Base-by-base conservation (phyloP, 768 basidiomycete species). In the Mrakia blollopis region DNA sequence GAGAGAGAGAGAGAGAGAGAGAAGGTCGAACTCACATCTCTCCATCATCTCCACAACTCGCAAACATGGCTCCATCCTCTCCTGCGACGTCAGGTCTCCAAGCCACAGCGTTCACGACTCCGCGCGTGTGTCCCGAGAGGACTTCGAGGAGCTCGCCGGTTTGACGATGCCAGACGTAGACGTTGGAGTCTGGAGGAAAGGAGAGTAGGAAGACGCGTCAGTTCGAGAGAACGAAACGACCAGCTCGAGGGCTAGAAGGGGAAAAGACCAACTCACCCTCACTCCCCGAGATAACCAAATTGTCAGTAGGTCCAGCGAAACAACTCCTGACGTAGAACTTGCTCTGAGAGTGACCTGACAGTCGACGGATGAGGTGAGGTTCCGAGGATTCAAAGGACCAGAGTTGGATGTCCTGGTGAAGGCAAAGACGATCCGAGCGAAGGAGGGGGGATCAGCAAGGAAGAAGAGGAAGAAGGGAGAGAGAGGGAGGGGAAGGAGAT, bases 161-260 rank as follows among this genome's bases (percentile, higher is more conserved):
- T 80, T 93, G 91, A 65, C 91, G 89, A 83, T 98, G 92, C 95
- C 96, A 99, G 50, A 98, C 88, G 85, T 98, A 97, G 63, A 98
- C 91, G 79, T 91, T 91, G 62, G 91, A 89, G 84, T 99, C 97
- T 98, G 82, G 52, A 32, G 60, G 79, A 78, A 78, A 80, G 65
- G 13, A 62, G 72, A 78, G 73, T 75, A 78, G 47, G 47, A 14
- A 50, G 18, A 50, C 47, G 47, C 47, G 47, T 50, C 47, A 50
- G 47, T 50, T 35, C 30, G 60, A 28, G 13, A 62, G 39, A 21
- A 8, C 37, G 54, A 62, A 23, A 74, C n/a, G n/a, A n/a, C n/a
- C n/a, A n/a, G n/a, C n/a, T n/a, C n/a, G 71, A 16, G 60, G 30
- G 30, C 39, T 5, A 72, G 47, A 13, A 18, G 28, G 65, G 61